phyloP scores from a whole-genome alignment of 345 rosid genomes.

The Erysimum cheiranthoides region DNA sequence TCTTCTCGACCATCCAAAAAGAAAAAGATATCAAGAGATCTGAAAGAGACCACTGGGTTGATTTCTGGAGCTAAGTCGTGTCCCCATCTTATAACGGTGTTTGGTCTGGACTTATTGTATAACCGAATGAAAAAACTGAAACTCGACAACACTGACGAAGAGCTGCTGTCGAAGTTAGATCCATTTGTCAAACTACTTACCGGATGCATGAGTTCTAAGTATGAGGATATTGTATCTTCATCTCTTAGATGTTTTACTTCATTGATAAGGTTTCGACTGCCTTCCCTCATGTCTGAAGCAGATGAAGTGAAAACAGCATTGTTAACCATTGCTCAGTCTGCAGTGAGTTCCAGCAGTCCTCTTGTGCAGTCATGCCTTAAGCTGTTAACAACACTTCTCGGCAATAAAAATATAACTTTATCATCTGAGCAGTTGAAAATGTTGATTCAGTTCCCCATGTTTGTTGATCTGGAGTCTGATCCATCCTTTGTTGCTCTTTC shows the following conservation, averaged over 20 bases:
- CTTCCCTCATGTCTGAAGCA: conserved; percentile 71
- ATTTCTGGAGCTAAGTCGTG: conserved; percentile 52
- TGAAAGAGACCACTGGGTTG: conserved; percentile 43
- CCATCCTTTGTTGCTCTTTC: conserved; percentile 71
- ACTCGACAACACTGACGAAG: conserved; percentile 50
- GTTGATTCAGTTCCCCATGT: conserved; percentile 79
- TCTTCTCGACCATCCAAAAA: conserved; percentile 40
- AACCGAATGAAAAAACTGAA: conserved; percentile 63
- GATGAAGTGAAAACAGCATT: conserved; percentile 75
- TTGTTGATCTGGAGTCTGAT: conserved; percentile 80
- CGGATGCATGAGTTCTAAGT: conserved; percentile 80
- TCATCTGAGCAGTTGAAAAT: conserved; percentile 72
- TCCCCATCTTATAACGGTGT: conserved; percentile 75
- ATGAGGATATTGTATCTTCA: conserved; percentile 77
- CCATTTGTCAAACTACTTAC: conserved; percentile 77
- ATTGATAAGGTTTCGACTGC: conserved; percentile 77
- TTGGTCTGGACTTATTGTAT: conserved; percentile 73
- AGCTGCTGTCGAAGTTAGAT: conserved; percentile 73
- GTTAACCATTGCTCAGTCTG: conserved; percentile 71
- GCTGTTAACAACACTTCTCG: conserved; percentile 78
- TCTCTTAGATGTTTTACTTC: conserved; percentile 79
- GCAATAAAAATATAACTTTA: conserved; percentile 60
- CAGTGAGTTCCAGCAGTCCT: conserved; percentile 59
- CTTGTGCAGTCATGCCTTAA: conserved; percentile 80
- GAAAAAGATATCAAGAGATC: conserved; percentile 41